Evolutionary conservation across 768 basidiomycete genomes (phyloP).

Genomic region (Suillus ampliporus): DNA sequence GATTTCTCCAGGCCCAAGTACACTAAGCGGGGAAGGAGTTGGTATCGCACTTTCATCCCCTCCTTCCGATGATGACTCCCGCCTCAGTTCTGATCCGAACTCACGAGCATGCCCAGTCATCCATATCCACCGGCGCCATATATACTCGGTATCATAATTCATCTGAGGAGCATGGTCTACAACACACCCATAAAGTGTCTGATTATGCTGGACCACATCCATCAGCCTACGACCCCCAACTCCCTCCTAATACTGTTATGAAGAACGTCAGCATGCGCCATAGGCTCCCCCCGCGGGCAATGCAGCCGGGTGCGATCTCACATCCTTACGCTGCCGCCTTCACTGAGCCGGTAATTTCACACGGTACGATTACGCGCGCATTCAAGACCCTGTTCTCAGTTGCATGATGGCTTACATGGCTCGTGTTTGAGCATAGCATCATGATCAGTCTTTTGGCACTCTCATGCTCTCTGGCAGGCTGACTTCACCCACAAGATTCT

Average conservation of each 20-base stretch:
- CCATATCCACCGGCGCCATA: slow-evolving; percentile 39
- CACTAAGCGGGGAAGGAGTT: slow-evolving; percentile 32
- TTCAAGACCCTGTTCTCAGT: too few species aligned
- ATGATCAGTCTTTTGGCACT: too few species aligned
- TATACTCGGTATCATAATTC: slow-evolving; percentile 20
- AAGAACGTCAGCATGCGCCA: slow-evolving; percentile 43
- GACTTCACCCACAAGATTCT: too few species aligned
- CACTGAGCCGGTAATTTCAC: slow-evolving; percentile 24
- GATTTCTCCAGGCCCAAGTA: slow-evolving; percentile 38
- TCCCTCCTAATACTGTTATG: slow-evolving; percentile 18
- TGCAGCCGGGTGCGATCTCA: slow-evolving; percentile 34
- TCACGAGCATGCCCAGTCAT: slow-evolving; percentile 36
- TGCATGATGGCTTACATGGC: too few species aligned
- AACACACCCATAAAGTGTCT: slow-evolving; percentile 31
- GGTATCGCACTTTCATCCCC: slow-evolving; percentile 51
- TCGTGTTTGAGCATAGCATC: too few species aligned
- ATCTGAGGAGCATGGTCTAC: slow-evolving; percentile 6
- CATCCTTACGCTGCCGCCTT: slow-evolving; percentile 58
- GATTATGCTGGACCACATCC: slow-evolving; percentile 49
- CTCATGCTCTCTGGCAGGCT: too few species aligned
- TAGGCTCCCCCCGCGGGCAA: slow-evolving; percentile 40
- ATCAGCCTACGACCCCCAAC: slow-evolving; percentile 32
- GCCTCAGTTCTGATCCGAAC: slow-evolving; percentile 17
- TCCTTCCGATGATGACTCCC: slow-evolving; percentile 24
- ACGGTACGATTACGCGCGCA: too few species aligned